Conservation (phyloP, 2,329 filamentous ascomycete genomes). For the Xylariomycetidae sp. region DNA sequence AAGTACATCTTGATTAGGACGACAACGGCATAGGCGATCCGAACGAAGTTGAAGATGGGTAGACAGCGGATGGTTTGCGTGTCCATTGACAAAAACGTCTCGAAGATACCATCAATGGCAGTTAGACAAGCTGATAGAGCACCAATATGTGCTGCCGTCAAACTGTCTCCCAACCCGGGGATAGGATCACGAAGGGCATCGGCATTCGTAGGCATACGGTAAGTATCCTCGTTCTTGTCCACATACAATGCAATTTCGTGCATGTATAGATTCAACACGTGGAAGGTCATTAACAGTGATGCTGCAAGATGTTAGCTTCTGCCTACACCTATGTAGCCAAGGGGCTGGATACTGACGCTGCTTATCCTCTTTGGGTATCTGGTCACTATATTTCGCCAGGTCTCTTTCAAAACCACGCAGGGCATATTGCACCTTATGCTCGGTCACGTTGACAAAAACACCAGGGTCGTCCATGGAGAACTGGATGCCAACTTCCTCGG, state of each 20-base stretch:
- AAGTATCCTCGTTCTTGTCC: conserved; percentile 51
- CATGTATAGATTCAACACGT: conserved; percentile 66
- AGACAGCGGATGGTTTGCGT: conserved; percentile 55
- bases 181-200: conserved; percentile 40
- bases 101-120: conserved; percentile 63
- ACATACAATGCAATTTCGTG: conserved; percentile 70
- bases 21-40: conserved; percentile 67
- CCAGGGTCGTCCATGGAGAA: conserved; percentile 63
- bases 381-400: conserved; percentile 53
- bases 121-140: conserved; percentile 63
- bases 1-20: conserved; percentile 72
- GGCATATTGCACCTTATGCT: conserved; percentile 60
- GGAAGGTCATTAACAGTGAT: conserved; percentile 59
- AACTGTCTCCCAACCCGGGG: conserved; percentile 30
- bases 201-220: conserved; percentile 39
- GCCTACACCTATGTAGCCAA: conserved; percentile 12
- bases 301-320: conserved; percentile 34
- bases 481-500: conserved; percentile 63
- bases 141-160: conserved; percentile 58
- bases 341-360: conserved; percentile 45
- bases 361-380: conserved; percentile 48
- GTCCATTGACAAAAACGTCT: conserved; percentile 60
- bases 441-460: conserved; percentile 49
- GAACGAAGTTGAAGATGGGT: conserved; percentile 67
- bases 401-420: conserved; percentile 62